phyloP scores from a whole-genome alignment of 148 eudicot genomes.

The Heliamphora exappendiculata region DNA sequence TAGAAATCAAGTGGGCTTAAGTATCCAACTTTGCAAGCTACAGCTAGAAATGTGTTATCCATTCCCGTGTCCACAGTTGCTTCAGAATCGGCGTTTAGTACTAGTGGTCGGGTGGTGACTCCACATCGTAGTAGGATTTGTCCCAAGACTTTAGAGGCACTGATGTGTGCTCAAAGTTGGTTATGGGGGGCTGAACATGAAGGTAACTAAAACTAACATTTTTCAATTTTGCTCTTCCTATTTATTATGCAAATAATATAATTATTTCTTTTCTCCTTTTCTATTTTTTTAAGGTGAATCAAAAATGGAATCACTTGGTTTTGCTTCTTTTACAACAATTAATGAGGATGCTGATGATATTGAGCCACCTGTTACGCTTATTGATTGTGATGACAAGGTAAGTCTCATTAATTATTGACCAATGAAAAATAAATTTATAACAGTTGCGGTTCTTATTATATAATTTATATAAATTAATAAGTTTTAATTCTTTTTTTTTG shows the following conservation, averaged over 20 bases:
- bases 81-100: not conserved
- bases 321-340: not conserved
- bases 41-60: not conserved
- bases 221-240: not conserved
- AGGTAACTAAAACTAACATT: not conserved
- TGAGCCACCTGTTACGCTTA: not conserved
- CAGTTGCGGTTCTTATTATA: too few relatives aligned
- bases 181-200: not conserved
- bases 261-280: not conserved
- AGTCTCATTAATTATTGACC: too few relatives aligned
- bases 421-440: too few relatives aligned
- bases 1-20: not conserved
- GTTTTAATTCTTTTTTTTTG: not conserved
- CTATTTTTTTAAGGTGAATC: not conserved
- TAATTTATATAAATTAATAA: not conserved
- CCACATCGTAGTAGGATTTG: not conserved
- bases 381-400: not conserved
- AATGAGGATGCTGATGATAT: not conserved
- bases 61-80: not conserved
- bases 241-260: not conserved
- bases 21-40: constrained; percentile 3
- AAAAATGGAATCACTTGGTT: not conserved
- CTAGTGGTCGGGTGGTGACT: not conserved
- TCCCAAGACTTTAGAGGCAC: not conserved
- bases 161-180: not conserved